These are phyloP conservation scores for Atalantia buxifolia DNA, from an alignment of 345 rosid genomes.

Conservation along the genomic window DNA sequence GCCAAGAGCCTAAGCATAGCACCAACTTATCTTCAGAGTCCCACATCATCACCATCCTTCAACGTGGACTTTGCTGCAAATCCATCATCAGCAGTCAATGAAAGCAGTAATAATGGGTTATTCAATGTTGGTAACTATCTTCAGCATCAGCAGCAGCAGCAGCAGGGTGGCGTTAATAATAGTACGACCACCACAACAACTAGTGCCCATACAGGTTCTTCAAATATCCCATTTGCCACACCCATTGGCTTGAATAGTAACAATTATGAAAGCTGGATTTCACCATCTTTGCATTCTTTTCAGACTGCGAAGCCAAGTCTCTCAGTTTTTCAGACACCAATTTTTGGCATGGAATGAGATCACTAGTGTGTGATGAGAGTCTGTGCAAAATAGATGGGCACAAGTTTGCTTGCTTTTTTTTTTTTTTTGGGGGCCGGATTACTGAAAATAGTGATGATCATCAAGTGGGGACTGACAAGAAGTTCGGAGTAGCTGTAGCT, in stretches of 20 bases:
- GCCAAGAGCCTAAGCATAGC: conserved; percentile 9
- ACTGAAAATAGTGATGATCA: background rate
- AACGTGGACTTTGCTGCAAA: conserved; percentile 28
- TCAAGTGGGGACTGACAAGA: conserved; percentile 29
- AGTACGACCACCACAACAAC: background rate
- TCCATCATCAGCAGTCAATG: conserved; percentile 14
- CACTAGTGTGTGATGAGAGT: conserved; percentile 24
- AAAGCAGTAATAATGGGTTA: conserved; percentile 20
- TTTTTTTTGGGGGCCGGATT: background rate
- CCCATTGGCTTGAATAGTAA: conserved; percentile 30
- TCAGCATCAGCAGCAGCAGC: conserved; percentile 31
- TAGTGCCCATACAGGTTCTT: conserved; percentile 8
- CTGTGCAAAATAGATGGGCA: conserved; percentile 14
- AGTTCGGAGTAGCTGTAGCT: conserved; percentile 20
- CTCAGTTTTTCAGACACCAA: conserved; percentile 76
- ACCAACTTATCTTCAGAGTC: conserved; percentile 19
- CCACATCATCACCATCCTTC: conserved; percentile 11
- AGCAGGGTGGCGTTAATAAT: conserved; percentile 21
- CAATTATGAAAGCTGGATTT: conserved; percentile 44
- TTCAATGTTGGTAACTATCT: conserved; percentile 32
- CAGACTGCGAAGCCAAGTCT: conserved; percentile 63
- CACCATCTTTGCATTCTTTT: conserved; percentile 46
- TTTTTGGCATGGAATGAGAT: conserved; percentile 85
- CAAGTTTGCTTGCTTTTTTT: too few relatives aligned
- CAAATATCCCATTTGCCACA: conserved; percentile 39